These are phyloP conservation scores for Lachnum nothofagi DNA, from an alignment of 2,329 filamentous ascomycete genomes.

Conservation along the genomic window DNA sequence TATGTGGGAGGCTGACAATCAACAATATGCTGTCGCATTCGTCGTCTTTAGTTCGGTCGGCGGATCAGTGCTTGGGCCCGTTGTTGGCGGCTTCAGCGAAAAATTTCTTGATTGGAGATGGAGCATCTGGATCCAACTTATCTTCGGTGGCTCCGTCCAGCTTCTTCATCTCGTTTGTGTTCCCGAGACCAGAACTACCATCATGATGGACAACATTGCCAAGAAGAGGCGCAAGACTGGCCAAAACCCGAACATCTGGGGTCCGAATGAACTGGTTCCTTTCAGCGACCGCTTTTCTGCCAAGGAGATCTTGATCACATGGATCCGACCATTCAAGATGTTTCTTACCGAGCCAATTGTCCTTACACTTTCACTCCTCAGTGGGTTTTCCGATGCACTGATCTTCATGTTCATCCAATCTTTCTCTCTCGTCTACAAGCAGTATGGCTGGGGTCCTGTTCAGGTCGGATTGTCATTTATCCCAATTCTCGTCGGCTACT, in stretches of 20 bases:
- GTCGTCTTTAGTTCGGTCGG: conserved; percentile 76
- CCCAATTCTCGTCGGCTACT: conserved; percentile 62
- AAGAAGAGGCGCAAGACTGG: conserved; percentile 64
- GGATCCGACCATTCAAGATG: conserved; percentile 65
- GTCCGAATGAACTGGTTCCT: conserved; percentile 65
- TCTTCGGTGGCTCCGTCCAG: conserved; percentile 68
- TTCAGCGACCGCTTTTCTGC: conserved; percentile 54
- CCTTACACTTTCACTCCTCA: conserved; percentile 62
- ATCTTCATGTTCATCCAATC: conserved; percentile 76
- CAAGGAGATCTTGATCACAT: conserved; percentile 52
- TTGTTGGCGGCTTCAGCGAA: conserved; percentile 73
- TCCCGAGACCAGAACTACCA: conserved; percentile 70
- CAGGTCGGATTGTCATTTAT: conserved; percentile 58
- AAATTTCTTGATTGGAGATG: conserved; percentile 64
- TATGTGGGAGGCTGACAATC: conserved; percentile 64
- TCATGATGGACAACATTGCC: conserved; percentile 74
- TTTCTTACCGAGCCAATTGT: conserved; percentile 72
- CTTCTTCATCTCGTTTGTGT: conserved; percentile 62
- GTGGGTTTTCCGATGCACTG: conserved; percentile 67
- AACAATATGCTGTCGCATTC: conserved; percentile 71
- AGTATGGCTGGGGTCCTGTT: conserved; percentile 59
- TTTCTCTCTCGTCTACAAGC: conserved; percentile 61
- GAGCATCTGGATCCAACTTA: conserved; percentile 81
- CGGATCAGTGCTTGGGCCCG: conserved; percentile 69
- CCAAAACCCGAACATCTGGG: conserved; percentile 53